A percentile compares a stretch with the other conserved stretches of the same genome.
These are phyloP conservation scores for Clonostachys rhizophaga DNA, from an alignment of 2,329 filamentous ascomycete genomes.

Conservation along the genomic window DNA sequence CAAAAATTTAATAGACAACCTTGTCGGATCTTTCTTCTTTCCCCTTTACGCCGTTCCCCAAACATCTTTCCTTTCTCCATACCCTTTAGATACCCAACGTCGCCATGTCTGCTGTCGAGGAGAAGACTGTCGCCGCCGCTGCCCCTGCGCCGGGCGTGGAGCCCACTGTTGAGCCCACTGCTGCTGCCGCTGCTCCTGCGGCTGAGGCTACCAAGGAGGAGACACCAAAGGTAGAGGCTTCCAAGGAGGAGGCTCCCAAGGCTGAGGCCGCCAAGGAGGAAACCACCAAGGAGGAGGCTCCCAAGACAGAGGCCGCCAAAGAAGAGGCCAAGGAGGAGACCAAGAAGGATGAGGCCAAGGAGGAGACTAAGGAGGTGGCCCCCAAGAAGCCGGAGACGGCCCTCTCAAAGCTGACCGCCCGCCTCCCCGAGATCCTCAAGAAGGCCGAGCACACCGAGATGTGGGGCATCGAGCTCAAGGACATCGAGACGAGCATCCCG, in stretches of 20 bases:
- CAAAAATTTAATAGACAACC: too few relatives aligned
- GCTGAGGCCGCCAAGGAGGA: slow-evolving; percentile 6
- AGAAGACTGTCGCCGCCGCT: not conserved
- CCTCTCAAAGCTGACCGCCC: slow-evolving; percentile 51
- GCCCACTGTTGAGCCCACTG: not conserved
- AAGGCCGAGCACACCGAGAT: slow-evolving; percentile 67
- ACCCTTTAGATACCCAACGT: not conserved
- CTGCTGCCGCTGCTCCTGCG: slow-evolving; percentile 2
- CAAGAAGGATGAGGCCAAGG: slow-evolving; percentile 1
- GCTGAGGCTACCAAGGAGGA: slow-evolving; percentile 8
- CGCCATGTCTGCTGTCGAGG: not conserved
- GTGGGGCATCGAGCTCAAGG: slow-evolving; percentile 72
- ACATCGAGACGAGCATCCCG: slow-evolving; percentile 50
- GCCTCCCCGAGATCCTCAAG: slow-evolving; percentile 52
- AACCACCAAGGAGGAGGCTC: slow-evolving; percentile 4
- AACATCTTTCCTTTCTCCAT: too few relatives aligned
- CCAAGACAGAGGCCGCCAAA: slow-evolving; percentile 2
- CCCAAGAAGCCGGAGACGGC: slow-evolving; percentile 17
- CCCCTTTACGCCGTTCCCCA: too few relatives aligned
- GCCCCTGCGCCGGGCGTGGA: not conserved
- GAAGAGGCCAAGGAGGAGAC: slow-evolving; percentile 8
- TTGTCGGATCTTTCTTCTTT: too few relatives aligned
- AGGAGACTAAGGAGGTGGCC: not conserved
- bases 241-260: slow-evolving; percentile 6
- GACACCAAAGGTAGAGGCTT: slow-evolving; percentile 1